Conservation (phyloP, 768 basidiomycete species). For the Glaciozyma antarctica region DNA sequence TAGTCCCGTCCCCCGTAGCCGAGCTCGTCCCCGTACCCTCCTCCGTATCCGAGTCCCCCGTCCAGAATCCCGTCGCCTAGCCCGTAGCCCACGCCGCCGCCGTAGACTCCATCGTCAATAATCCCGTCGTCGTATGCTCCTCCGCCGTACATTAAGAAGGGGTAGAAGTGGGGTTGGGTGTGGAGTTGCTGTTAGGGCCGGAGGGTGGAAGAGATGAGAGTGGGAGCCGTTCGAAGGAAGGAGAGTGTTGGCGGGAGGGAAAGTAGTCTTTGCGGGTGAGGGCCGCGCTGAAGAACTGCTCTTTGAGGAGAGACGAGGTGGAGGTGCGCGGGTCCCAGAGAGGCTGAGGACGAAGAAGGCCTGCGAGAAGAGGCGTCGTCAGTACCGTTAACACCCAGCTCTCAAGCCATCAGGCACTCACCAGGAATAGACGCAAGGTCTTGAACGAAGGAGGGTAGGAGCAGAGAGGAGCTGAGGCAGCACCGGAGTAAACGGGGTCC, state of each 20-base stretch:
- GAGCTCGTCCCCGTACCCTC: conserved; percentile 1
- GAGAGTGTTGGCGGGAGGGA: neutral
- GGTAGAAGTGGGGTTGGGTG: neutral
- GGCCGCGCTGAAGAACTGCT: neutral
- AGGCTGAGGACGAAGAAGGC: neutral
- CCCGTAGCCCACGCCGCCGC: neutral
- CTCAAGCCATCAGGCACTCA: neutral
- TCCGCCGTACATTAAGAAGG: neutral
- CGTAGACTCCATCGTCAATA: neutral
- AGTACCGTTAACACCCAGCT: too few relatives aligned
- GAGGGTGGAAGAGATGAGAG: neutral
- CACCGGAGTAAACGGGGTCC: neutral
- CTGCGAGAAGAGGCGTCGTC: neutral
- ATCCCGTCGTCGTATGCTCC: neutral
- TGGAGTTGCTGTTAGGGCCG: neutral
- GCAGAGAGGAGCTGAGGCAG: neutral
- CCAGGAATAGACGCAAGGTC: neutral
- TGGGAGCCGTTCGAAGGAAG: neutral
- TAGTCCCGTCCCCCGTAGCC: neutral
- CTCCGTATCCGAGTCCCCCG: neutral
- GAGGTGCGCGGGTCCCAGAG: neutral
- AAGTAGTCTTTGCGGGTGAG: too few relatives aligned
- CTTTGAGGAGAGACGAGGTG: neutral
- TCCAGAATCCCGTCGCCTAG: neutral
- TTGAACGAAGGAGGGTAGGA: neutral